phyloP scores from a whole-genome alignment of 1,139 yeast species.

The Nadsonia starkeyi-henricii region DNA sequence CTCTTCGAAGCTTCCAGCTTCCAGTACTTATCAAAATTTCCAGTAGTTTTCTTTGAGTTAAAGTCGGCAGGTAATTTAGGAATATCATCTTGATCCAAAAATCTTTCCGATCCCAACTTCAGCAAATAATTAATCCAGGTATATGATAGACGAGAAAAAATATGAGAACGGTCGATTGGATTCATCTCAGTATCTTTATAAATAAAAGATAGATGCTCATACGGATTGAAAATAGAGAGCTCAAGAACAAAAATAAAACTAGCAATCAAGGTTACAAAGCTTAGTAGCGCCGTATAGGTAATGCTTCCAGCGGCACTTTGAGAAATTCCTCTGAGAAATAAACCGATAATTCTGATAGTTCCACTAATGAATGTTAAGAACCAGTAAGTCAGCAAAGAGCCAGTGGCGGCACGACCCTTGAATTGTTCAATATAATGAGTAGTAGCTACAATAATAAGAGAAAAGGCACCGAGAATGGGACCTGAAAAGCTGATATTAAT shows the following conservation, averaged over 20 bases:
- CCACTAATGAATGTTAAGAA: background rate
- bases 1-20: constrained; percentile 1
- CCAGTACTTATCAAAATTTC: constrained; percentile 3
- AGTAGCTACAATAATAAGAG: background rate
- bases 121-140: background rate
- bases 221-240: background rate
- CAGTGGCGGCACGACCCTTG: background rate
- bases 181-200: background rate
- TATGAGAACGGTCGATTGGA: background rate
- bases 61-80: background rate
- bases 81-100: background rate
- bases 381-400: background rate
- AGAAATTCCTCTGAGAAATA: background rate
- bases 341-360: background rate
- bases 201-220: background rate
- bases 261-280: background rate
- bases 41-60: background rate
- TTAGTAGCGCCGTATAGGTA: background rate
- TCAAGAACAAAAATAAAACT: background rate
- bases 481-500: background rate
- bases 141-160: background rate
- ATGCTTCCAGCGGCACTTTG: background rate
- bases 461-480: background rate
- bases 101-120: background rate
- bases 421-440: background rate